These are phyloP conservation scores for Pythium plurisporium DNA, from an alignment of 352 stramenopile species.

Conservation along the genomic window DNA sequence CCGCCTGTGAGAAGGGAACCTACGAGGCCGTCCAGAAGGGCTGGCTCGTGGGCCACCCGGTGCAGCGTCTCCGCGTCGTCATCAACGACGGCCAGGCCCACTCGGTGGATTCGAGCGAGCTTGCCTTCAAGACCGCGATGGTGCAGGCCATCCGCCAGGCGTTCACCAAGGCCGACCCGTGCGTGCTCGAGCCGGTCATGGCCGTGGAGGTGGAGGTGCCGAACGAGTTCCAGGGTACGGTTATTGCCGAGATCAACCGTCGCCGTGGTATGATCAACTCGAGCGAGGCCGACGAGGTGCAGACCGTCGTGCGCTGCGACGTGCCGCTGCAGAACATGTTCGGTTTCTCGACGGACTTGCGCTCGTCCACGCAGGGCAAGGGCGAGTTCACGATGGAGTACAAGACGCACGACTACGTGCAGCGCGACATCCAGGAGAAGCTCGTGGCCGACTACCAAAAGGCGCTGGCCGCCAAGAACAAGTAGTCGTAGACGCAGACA, in stretches of 20 bases:
- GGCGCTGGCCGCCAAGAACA: slow-evolving; percentile 76
- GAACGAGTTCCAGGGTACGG: slow-evolving; percentile 58
- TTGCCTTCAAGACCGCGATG: slow-evolving; percentile 55
- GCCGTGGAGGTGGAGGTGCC: slow-evolving; percentile 64
- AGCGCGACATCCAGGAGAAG: slow-evolving; percentile 92
- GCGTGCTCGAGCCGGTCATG: slow-evolving; percentile 77
- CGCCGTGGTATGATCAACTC: slow-evolving; percentile 54
- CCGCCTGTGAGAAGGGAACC: slow-evolving; percentile 70
- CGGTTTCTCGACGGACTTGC: slow-evolving; percentile 70
- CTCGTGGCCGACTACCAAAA: slow-evolving; percentile 93
- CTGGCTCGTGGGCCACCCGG: slow-evolving; percentile 57
- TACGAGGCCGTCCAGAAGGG: slow-evolving; percentile 44
- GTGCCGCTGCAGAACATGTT: slow-evolving; percentile 76
- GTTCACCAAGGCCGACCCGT: slow-evolving; percentile 44
- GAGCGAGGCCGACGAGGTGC: slow-evolving; percentile 19
- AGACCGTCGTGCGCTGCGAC: slow-evolving; percentile 56
- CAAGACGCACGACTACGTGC: slow-evolving; percentile 94
- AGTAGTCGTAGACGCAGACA: slow-evolving; percentile 25
- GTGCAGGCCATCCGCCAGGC: slow-evolving; percentile 52
- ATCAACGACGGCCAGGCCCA: slow-evolving; percentile 54
- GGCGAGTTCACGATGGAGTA: slow-evolving; percentile 98
- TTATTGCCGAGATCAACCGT: slow-evolving; percentile 72
- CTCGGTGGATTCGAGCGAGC: slow-evolving; percentile 61
- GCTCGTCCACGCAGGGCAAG: slow-evolving; percentile 76
- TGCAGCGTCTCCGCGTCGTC: slow-evolving; percentile 58